Conservation (phyloP, 257 asterid species). For the Forsythia suspensa region DNA sequence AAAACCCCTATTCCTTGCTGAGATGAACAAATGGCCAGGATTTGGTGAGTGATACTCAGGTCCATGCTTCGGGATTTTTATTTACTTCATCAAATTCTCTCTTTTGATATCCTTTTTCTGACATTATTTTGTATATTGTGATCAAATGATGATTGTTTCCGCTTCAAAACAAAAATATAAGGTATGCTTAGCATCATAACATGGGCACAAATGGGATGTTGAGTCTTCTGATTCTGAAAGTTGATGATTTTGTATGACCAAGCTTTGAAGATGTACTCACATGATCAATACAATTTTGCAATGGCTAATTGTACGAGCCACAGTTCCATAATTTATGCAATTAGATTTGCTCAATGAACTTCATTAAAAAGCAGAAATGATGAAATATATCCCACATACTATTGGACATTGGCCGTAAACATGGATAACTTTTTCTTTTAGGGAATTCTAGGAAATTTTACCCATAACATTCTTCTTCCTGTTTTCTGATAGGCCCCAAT, state of each 20-base stretch:
- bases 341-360: not conserved
- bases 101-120: not conserved
- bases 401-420: slow-evolving; percentile 5
- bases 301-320: not conserved
- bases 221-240: not conserved
- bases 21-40: not conserved
- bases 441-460: not conserved
- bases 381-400: not conserved
- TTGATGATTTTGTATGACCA: not conserved
- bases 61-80: not conserved
- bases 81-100: not conserved
- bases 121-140: not conserved
- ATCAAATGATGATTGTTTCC: not conserved
- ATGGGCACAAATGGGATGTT: not conserved
- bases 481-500: too few relatives aligned
- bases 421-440: not conserved
- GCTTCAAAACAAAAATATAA: not conserved
- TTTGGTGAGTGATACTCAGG: not conserved
- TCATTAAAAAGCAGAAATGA: not conserved
- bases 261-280: not conserved
- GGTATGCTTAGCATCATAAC: not conserved
- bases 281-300: not conserved
- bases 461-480: not conserved
- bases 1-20: not conserved
- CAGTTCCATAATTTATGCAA: not conserved